These are phyloP conservation scores for Paramecium sexaurelia DNA, from an alignment of 73 alveolate species.

Conservation along the genomic window DNA sequence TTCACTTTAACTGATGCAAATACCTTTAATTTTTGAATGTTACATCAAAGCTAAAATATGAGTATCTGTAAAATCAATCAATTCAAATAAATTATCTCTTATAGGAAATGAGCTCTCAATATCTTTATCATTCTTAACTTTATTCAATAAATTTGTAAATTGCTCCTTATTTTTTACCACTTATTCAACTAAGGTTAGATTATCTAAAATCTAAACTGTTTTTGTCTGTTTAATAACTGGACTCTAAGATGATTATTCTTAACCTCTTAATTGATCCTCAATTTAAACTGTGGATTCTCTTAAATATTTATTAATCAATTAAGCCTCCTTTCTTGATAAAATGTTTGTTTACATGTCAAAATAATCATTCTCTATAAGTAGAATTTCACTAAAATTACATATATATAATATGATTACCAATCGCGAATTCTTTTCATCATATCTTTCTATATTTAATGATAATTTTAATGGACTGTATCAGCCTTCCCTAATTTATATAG, in stretches of 20 bases:
- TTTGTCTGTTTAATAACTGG: background rate
- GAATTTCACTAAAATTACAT: background rate
- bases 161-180: background rate
- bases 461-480: background rate
- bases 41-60: background rate
- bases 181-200: background rate
- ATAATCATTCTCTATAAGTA: background rate
- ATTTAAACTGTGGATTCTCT: background rate
- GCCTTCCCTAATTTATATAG: background rate
- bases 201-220: background rate
- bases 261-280: background rate
- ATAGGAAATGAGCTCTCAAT: conserved; percentile 1
- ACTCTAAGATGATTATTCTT: background rate
- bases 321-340: conserved; percentile 28
- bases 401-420: conserved; percentile 7
- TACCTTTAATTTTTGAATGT: background rate
- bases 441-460: background rate
- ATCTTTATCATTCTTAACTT: background rate
- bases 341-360: conserved; percentile 11
- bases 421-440: conserved; percentile 14
- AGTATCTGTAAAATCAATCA: background rate
- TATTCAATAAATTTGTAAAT: background rate
- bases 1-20: background rate
- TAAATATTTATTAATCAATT: background rate
- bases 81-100: background rate